Percentiles rank a stretch among this genome's conserved stretches.
These are phyloP conservation scores for Moniliella sp. DNA, from an alignment of 1,284 basidiomycete genomes.

Conservation along the genomic window DNA sequence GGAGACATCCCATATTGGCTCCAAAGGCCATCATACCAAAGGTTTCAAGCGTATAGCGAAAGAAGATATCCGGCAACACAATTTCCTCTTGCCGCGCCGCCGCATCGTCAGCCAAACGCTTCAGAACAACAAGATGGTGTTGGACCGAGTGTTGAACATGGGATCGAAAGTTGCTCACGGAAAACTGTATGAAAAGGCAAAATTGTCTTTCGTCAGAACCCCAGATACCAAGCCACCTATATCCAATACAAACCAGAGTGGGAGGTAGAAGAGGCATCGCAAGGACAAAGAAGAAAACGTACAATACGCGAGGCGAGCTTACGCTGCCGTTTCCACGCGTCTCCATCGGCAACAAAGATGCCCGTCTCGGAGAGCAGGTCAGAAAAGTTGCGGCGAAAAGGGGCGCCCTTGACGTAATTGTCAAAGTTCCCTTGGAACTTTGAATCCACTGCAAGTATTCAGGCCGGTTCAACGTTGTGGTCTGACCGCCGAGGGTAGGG, in stretches of 20 bases:
- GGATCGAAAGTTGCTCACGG: constrained; percentile 15
- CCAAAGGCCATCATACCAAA: constrained; percentile 2
- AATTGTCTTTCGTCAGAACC: no score
- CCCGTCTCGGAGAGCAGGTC: neutral
- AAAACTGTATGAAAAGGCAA: constrained; percentile 9
- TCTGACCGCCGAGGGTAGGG: no score
- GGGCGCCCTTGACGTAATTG: constrained; percentile 1
- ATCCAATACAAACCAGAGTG: no score
- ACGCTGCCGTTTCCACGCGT: neutral
- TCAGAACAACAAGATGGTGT: no score
- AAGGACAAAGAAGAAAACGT: constrained; percentile 13
- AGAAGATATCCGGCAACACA: constrained; percentile 14
- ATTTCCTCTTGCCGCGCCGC: constrained; percentile 1
- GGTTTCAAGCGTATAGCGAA: constrained; percentile 5
- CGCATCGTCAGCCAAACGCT: constrained; percentile 1
- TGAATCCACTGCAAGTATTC: constrained; percentile 7
- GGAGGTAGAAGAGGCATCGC: no score
- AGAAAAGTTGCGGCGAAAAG: neutral
- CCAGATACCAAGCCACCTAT: no score
- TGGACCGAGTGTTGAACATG: constrained; percentile 10
- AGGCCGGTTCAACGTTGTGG: neutral
- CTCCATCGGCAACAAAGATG: neutral
- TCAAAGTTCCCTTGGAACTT: constrained; percentile 19
- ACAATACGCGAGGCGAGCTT: constrained; percentile 20
- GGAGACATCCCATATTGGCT: constrained; percentile 10